Percentiles rank a stretch among this genome's conserved stretches.
phyloP scores from a whole-genome alignment of 352 stramenopile species.

The Globisporangium viniferum region DNA sequence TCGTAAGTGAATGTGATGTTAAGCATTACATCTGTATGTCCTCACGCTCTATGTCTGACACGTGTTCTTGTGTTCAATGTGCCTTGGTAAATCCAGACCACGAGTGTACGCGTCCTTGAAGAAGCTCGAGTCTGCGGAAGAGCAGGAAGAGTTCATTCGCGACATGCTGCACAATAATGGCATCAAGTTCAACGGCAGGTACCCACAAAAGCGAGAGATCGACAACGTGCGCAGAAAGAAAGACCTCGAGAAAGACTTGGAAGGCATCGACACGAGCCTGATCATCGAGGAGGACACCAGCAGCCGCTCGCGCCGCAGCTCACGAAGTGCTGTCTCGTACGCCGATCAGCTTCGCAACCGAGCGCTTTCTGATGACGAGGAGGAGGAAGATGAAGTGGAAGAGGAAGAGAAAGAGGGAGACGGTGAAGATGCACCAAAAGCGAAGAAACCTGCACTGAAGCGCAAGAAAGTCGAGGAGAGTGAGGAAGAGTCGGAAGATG shows the following conservation, averaged over 20 bases:
- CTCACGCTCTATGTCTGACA: not conserved
- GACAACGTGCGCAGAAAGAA: conserved; percentile 64
- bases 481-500: conserved; percentile 11
- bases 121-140: conserved; percentile 29
- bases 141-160: conserved; percentile 57
- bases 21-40: not conserved
- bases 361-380: conserved; percentile 29
- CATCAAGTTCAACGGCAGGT: conserved; percentile 53
- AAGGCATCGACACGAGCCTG: conserved; percentile 78
- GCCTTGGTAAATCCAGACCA: conserved; percentile 31
- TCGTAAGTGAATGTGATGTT: conserved; percentile 38
- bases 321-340: conserved; percentile 7
- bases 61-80: not conserved
- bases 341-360: conserved; percentile 6
- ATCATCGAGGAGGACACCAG: conserved; percentile 49
- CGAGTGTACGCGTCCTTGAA: conserved; percentile 62
- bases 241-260: conserved; percentile 64
- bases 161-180: conserved; percentile 42
- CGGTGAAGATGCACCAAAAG: not conserved
- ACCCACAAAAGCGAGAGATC: conserved; percentile 67
- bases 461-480: conserved; percentile 12
- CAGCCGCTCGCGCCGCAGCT: conserved; percentile 7
- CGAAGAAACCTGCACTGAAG: not conserved
- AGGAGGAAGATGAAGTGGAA: conserved; percentile 26
- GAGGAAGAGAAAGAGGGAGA: conserved; percentile 7